A percentile compares a stretch with the other conserved stretches of the same genome.
Evolutionary conservation across 257 asterid species (phyloP).

Genomic region (Rhazya stricta): DNA sequence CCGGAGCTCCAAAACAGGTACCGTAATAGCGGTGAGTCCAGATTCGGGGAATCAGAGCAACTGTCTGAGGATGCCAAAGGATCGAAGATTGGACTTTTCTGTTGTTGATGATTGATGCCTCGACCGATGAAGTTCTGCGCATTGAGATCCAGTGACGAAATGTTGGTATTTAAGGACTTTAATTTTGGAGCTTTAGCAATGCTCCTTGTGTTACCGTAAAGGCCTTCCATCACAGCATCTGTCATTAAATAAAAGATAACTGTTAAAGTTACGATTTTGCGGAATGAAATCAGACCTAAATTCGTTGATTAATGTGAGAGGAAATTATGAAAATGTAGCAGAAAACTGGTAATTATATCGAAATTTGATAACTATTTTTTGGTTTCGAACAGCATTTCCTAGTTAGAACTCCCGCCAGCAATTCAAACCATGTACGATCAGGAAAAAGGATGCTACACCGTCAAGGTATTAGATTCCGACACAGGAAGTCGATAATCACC

Average conservation of each 20-base stretch:
- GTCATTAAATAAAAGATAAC: constrained; percentile 9
- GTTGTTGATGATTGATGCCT: constrained; percentile 26
- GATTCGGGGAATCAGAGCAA: constrained; percentile 33
- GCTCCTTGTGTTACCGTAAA: constrained; percentile 18
- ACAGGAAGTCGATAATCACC: neutral
- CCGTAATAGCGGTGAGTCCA: constrained; percentile 28
- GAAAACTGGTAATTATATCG: neutral
- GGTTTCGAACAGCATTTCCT: neutral
- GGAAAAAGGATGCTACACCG: neutral
- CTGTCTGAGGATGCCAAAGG: constrained; percentile 51
- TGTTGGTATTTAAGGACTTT: constrained; percentile 30
- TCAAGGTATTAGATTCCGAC: neutral
- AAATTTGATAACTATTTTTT: neutral
- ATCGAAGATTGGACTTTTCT: constrained; percentile 32
- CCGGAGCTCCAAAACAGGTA: constrained; percentile 14
- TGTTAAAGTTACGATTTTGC: neutral
- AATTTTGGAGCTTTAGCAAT: constrained; percentile 32
- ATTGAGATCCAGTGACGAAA: constrained; percentile 33
- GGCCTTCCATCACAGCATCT: constrained; percentile 44
- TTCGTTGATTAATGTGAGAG: neutral
- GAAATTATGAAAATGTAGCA: neutral
- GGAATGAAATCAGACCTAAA: neutral
- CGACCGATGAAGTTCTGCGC: constrained; percentile 23
- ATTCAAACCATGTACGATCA: neutral
- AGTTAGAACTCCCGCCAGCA: constrained; percentile 8